Percentiles rank a stretch among this genome's conserved stretches.
phyloP scores from a whole-genome alignment of 2,329 filamentous ascomycete species.

The Dactylellina drechsleri region DNA sequence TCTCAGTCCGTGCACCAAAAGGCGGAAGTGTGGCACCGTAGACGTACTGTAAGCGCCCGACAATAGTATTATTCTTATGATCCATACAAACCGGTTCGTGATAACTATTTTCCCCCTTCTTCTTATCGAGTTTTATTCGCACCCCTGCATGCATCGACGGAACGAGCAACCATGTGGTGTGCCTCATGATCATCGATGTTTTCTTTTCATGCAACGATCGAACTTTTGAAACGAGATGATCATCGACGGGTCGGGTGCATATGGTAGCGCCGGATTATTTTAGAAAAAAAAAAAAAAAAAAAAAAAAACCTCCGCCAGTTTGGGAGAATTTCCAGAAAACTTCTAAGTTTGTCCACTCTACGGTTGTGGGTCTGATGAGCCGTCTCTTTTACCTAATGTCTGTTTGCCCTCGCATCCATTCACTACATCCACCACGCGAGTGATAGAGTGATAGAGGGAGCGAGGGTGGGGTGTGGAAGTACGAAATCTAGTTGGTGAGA shows the following conservation, averaged over 20 bases:
- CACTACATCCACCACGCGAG: not conserved
- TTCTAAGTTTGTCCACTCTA: slow-evolving; percentile 39
- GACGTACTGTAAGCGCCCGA: slow-evolving; percentile 36
- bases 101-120: no score
- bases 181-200: slow-evolving; percentile 46
- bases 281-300: slow-evolving; percentile 10
- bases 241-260: slow-evolving; percentile 22
- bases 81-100: slow-evolving; percentile 27
- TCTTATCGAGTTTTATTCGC: slow-evolving; percentile 5
- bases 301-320: not conserved
- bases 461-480: slow-evolving; percentile 13
- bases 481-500: slow-evolving; percentile 20
- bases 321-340: slow-evolving; percentile 38
- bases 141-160: slow-evolving; percentile 31
- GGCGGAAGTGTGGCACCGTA: slow-evolving; percentile 27
- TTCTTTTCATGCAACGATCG: slow-evolving; percentile 21
- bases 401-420: slow-evolving; percentile 5
- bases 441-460: not conserved
- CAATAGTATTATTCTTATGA: slow-evolving; percentile 21
- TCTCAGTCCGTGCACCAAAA: not conserved
- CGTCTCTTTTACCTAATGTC: slow-evolving; percentile 24
- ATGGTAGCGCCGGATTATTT: slow-evolving; percentile 44
- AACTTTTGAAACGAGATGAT: slow-evolving; percentile 17
- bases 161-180: slow-evolving; percentile 43
- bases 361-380: slow-evolving; percentile 4